Conservation (phyloP, 495 filamentous ascomycete species). For the Tetracladium setigerum region DNA sequence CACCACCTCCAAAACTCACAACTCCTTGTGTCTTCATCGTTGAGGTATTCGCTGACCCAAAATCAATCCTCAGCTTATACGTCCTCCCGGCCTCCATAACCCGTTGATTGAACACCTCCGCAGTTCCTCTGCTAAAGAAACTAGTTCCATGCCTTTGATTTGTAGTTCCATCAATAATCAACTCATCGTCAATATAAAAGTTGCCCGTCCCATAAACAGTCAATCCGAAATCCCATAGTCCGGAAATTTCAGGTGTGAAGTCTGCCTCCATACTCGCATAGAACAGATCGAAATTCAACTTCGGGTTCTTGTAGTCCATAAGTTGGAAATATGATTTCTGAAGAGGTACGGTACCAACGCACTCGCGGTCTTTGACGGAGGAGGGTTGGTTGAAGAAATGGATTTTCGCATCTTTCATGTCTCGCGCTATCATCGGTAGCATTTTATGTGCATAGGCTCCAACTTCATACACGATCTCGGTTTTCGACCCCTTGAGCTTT, state of each 20-base stretch:
- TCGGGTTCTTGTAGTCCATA: constrained; percentile 55
- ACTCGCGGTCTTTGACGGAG: constrained; percentile 43
- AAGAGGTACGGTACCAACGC: constrained; percentile 48
- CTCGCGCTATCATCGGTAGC: constrained; percentile 41
- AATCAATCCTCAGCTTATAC: constrained; percentile 54
- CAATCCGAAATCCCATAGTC: constrained; percentile 47
- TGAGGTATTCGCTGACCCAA: constrained; percentile 55
- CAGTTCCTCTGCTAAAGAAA: constrained; percentile 53
- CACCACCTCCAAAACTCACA: constrained; percentile 48
- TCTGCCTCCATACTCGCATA: constrained; percentile 57
- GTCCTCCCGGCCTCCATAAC: constrained; percentile 47
- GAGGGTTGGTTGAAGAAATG: constrained; percentile 40
- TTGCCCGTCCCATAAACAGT: constrained; percentile 59
- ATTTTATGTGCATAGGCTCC: constrained; percentile 54
- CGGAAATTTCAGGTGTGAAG: constrained; percentile 45
- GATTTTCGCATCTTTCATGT: constrained; percentile 8
- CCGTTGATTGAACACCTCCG: constrained; percentile 51
- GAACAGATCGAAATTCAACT: constrained; percentile 45
- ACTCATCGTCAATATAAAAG: constrained; percentile 56
- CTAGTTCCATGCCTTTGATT: constrained; percentile 50
- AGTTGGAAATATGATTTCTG: constrained; percentile 46
- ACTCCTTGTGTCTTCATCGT: constrained; percentile 45
- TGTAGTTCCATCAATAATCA: constrained; percentile 58
- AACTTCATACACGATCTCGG: constrained; percentile 35
- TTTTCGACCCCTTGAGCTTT: constrained; percentile 28